These are phyloP conservation scores for California macrophylla DNA, from an alignment of 441 rosid genomes.

Conservation along the genomic window DNA sequence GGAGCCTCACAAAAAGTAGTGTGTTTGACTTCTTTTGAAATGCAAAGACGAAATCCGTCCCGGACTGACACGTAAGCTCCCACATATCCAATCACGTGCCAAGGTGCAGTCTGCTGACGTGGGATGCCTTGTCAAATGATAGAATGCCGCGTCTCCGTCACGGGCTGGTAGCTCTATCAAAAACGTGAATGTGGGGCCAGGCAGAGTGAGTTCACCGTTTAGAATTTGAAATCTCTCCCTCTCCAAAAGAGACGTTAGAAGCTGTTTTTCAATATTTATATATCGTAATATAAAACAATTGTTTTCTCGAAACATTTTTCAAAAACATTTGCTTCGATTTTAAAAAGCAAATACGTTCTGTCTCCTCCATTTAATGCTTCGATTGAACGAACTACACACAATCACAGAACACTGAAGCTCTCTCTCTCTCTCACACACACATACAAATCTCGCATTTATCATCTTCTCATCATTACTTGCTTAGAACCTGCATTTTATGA, in stretches of 20 bases:
- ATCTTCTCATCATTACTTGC: too few species aligned
- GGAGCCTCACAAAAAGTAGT: too few species aligned
- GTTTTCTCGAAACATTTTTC: background rate
- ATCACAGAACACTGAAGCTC: background rate
- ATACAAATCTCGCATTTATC: background rate
- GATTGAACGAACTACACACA: background rate
- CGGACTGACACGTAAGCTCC: background rate
- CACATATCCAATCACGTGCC: too few species aligned
- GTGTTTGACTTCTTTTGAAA: background rate
- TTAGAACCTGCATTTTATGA: background rate
- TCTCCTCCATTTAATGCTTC: background rate
- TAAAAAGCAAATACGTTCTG: background rate
- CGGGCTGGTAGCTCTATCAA: background rate
- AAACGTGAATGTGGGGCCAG: background rate
- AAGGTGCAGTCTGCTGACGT: too few species aligned
- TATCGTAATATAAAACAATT: background rate
- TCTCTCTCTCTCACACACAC: background rate
- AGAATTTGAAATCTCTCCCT: constrained; percentile 11
- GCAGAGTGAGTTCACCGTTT: background rate
- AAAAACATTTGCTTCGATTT: background rate
- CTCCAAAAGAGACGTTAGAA: background rate
- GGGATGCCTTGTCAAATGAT: too few species aligned
- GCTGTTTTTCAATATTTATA: background rate
- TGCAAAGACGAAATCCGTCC: background rate
- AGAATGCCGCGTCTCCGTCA: background rate